These are phyloP conservation scores for Phytopythium kandeliae DNA, from an alignment of 352 stramenopile species.

Conservation along the genomic window DNA sequence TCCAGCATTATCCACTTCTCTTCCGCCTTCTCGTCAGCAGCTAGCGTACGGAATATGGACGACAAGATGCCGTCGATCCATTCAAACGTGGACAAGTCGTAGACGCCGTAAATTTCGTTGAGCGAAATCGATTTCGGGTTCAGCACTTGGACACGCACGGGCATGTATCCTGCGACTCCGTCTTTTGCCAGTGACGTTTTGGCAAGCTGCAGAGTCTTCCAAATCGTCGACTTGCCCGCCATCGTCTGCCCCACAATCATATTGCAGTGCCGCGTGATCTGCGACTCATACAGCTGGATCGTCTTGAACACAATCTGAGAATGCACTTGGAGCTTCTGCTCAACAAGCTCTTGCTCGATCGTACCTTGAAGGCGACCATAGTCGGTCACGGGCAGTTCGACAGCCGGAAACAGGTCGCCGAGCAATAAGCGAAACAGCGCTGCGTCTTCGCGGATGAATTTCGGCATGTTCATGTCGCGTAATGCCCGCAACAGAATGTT, in stretches of 20 bases:
- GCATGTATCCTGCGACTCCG: slow-evolving; percentile 62
- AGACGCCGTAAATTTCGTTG: slow-evolving; percentile 90
- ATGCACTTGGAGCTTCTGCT: slow-evolving; percentile 87
- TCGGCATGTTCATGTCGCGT: slow-evolving; percentile 94
- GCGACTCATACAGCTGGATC: slow-evolving; percentile 94
- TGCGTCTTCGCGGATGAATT: slow-evolving; percentile 92
- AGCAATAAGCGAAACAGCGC: slow-evolving; percentile 90
- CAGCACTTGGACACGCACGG: slow-evolving; percentile 81
- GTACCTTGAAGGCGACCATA: slow-evolving; percentile 89
- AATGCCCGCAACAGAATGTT: slow-evolving; percentile 95
- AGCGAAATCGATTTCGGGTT: slow-evolving; percentile 89
- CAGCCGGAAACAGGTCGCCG: slow-evolving; percentile 85
- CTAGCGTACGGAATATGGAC: slow-evolving; percentile 73
- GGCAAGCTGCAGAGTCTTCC: slow-evolving; percentile 68
- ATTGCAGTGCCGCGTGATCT: slow-evolving; percentile 93
- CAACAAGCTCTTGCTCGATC: slow-evolving; percentile 82
- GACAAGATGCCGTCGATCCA: slow-evolving; percentile 86
- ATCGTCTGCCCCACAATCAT: slow-evolving; percentile 93
- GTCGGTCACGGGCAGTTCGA: slow-evolving; percentile 85
- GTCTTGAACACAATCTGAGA: slow-evolving; percentile 92
- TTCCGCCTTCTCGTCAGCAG: slow-evolving; percentile 67
- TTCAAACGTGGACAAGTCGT: slow-evolving; percentile 83
- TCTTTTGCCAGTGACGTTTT: slow-evolving; percentile 79
- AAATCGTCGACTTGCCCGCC: slow-evolving; percentile 87
- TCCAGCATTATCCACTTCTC: slow-evolving; percentile 90